Percentiles rank a stretch among this genome's conserved stretches.
Evolutionary conservation across 441 rosid genomes (phyloP).

Genomic region (Populus hybrid): DNA sequence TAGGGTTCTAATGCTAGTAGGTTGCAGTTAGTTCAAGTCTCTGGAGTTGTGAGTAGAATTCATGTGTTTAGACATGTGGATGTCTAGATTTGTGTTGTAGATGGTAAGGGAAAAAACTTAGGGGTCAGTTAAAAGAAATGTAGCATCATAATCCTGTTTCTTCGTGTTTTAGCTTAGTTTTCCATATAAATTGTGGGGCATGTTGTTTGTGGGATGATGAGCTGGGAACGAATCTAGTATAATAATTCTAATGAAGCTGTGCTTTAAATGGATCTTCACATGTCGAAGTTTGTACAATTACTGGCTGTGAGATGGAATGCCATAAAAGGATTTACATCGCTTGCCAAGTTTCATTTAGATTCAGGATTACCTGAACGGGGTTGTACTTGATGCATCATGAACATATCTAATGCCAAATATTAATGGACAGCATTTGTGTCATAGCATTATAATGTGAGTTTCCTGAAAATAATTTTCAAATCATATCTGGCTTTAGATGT

Average conservation of each 20-base stretch:
- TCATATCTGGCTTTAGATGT: background rate
- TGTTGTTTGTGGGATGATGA: background rate
- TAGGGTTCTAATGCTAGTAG: background rate
- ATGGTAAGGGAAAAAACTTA: background rate
- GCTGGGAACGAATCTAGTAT: background rate
- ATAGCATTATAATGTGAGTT: background rate
- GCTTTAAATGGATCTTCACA: slow-evolving; percentile 1
- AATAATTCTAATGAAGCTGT: background rate
- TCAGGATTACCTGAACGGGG: background rate
- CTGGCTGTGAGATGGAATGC: background rate
- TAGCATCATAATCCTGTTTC: background rate
- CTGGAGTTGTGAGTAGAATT: slow-evolving; percentile 8
- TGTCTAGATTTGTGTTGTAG: background rate
- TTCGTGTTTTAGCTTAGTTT: background rate
- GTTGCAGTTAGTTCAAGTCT: background rate
- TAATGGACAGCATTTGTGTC: background rate
- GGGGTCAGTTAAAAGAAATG: background rate
- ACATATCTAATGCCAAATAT: background rate
- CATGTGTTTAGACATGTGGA: background rate
- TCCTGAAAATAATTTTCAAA: background rate
- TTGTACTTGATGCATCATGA: background rate
- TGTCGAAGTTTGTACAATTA: background rate
- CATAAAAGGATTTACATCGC: background rate
- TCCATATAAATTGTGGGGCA: background rate
- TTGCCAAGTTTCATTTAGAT: background rate